Evolutionary conservation across 2,329 filamentous ascomycete species (phyloP).

Genomic region (Fusarium paranaense): DNA sequence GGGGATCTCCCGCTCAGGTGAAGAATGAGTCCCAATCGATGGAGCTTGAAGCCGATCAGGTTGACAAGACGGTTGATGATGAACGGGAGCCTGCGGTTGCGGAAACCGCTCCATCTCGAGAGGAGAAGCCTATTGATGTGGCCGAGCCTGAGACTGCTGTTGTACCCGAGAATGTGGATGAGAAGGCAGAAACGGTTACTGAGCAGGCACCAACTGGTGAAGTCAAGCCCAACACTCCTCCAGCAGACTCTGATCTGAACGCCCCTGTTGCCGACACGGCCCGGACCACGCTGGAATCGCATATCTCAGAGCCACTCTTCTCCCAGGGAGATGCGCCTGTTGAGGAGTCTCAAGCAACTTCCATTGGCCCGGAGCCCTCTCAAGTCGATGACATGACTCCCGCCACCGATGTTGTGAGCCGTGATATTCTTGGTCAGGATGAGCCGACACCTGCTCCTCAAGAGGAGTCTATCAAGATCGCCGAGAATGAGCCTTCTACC

Average conservation of each 20-base stretch:
- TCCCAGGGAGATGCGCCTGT: conserved; percentile 45
- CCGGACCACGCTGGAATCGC: conserved; percentile 29
- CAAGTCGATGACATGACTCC: conserved; percentile 37
- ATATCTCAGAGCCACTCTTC: conserved; percentile 48
- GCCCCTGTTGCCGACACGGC: conserved; percentile 1
- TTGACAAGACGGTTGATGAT: neutral
- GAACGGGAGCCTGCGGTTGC: neutral
- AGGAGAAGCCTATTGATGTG: neutral
- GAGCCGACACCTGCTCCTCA: neutral
- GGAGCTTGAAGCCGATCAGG: neutral
- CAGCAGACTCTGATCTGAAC: neutral
- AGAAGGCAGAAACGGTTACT: conserved; percentile 2
- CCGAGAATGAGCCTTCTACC: neutral
- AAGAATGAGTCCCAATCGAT: neutral
- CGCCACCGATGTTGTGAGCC: neutral
- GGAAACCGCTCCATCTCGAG: neutral
- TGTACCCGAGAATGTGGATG: neutral
- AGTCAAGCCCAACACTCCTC: conserved; percentile 2
- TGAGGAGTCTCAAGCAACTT: conserved; percentile 41
- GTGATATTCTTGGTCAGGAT: neutral
- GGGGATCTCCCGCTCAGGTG: conserved; percentile 30
- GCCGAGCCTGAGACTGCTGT: conserved; percentile 4
- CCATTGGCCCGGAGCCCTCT: conserved; percentile 34
- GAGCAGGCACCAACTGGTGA: conserved; percentile 14
- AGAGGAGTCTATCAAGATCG: conserved; percentile 3